Percentiles rank a stretch among this genome's conserved stretches.
phyloP scores from a whole-genome alignment of 495 filamentous ascomycete species.

The Hypomontagnella submonticulosa region DNA sequence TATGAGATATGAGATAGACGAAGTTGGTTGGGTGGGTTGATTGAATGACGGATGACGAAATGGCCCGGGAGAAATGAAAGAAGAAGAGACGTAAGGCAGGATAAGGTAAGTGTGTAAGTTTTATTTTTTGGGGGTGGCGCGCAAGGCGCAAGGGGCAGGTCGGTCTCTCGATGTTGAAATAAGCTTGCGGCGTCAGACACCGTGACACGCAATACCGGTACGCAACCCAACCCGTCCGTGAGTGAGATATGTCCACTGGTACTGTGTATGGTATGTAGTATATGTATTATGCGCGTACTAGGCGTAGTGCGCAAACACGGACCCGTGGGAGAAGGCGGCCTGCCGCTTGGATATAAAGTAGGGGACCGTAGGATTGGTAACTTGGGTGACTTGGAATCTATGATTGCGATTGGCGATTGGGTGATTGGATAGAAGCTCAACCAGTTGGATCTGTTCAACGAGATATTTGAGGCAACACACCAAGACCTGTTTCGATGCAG shows the following conservation, averaged over 20 bases:
- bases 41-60: constrained; percentile 22
- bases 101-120: constrained; percentile 14
- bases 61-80: constrained; percentile 16
- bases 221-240: constrained; percentile 3
- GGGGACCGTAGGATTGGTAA: constrained; percentile 43
- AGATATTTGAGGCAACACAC: constrained; percentile 44
- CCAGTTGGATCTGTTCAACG: constrained; percentile 46
- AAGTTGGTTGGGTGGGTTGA: constrained; percentile 1
- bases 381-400: constrained; percentile 15
- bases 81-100: constrained; percentile 1
- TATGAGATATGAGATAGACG: neutral
- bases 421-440: constrained; percentile 41
- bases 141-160: constrained; percentile 28
- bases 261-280: no score
- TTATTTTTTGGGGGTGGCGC: constrained; percentile 40
- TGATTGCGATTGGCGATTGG: constrained; percentile 47
- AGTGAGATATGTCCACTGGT: neutral
- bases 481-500: constrained; percentile 37
- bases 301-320: constrained; percentile 29
- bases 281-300: no score
- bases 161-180: constrained; percentile 35
- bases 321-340: constrained; percentile 25
- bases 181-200: constrained; percentile 41
- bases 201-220: constrained; percentile 45
- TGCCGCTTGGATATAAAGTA: constrained; percentile 24